These are phyloP conservation scores for Nidula microcarpa DNA, from an alignment of 768 basidiomycete genomes.

Conservation along the genomic window DNA sequence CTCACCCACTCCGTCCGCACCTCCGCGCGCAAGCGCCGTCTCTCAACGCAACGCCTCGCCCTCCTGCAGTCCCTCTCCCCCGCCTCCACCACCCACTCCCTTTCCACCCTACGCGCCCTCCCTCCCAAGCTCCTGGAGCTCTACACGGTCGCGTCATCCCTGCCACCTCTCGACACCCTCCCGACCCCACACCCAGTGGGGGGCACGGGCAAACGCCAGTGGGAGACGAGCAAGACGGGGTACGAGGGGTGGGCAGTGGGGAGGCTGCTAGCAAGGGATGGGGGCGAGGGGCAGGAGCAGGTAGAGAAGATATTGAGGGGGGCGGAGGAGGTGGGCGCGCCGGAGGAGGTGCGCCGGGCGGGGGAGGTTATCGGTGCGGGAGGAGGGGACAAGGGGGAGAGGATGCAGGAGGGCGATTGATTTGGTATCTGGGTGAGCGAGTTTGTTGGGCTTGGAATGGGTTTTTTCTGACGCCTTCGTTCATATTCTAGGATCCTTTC, in stretches of 20 bases:
- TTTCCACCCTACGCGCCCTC: slow-evolving; percentile 34
- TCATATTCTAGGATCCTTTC: too few species aligned
- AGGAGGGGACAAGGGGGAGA: too few species aligned
- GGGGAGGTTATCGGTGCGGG: slow-evolving; percentile 10
- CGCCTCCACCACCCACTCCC: slow-evolving; percentile 21
- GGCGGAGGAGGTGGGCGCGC: slow-evolving; percentile 16
- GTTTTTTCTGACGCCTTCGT: too few species aligned
- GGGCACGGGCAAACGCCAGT: slow-evolving; percentile 59
- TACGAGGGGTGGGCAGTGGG: slow-evolving; percentile 77
- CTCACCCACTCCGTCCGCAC: background rate
- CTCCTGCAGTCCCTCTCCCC: background rate
- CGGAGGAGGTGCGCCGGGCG: slow-evolving; percentile 22
- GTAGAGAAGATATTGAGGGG: slow-evolving; percentile 10
- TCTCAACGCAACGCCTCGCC: background rate
- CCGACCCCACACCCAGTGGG: slow-evolving; percentile 34
- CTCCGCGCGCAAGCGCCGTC: background rate
- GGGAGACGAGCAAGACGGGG: slow-evolving; percentile 74
- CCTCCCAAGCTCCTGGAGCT: slow-evolving; percentile 37
- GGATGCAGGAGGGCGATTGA: too few species aligned
- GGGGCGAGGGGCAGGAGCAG: slow-evolving; percentile 10
- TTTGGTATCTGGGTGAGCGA: too few species aligned
- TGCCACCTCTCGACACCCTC: slow-evolving; percentile 40
- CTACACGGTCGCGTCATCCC: slow-evolving; percentile 43
- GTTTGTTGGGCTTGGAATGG: too few species aligned
- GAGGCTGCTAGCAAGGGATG: slow-evolving; percentile 39